These are phyloP conservation scores for Boletus rubroflammeus DNA, from an alignment of 768 basidiomycete species.

Conservation along the genomic window DNA sequence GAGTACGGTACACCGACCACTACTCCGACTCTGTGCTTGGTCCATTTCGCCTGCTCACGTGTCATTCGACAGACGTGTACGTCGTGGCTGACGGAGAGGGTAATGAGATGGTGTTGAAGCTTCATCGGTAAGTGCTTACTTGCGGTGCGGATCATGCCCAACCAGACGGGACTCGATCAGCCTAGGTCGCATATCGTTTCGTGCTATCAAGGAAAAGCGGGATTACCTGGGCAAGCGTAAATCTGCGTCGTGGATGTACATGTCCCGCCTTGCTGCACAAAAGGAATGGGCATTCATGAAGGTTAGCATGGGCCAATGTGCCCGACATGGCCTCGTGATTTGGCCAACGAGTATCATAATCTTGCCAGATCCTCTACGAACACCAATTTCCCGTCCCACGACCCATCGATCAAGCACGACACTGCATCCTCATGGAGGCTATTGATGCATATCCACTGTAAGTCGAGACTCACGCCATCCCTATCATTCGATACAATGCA, in stretches of 20 bases:
- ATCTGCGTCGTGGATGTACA: slow-evolving; percentile 99
- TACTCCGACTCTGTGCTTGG: background rate
- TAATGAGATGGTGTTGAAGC: slow-evolving; percentile 84
- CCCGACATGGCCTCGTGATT: background rate
- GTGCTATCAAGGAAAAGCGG: slow-evolving; percentile 92
- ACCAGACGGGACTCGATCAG: slow-evolving; percentile 40
- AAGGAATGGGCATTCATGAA: slow-evolving; percentile 99
- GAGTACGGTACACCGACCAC: slow-evolving; percentile 16
- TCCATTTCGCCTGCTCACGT: slow-evolving; percentile 3
- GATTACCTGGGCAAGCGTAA: slow-evolving; percentile 96
- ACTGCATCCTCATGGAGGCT: slow-evolving; percentile 94
- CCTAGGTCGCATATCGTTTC: slow-evolving; percentile 95
- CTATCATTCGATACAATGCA: background rate
- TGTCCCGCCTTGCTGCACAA: slow-evolving; percentile 93
- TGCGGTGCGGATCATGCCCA: background rate
- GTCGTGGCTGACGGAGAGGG: slow-evolving; percentile 84
- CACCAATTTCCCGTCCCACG: slow-evolving; percentile 90
- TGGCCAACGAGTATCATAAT: background rate
- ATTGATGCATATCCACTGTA: slow-evolving; percentile 94
- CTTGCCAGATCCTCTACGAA: slow-evolving; percentile 75
- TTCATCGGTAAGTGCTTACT: slow-evolving; percentile 66
- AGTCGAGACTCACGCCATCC: slow-evolving; percentile 24
- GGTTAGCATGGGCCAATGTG: slow-evolving; percentile 37
- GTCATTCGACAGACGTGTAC: slow-evolving; percentile 59
- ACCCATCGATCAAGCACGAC: slow-evolving; percentile 92